phyloP scores from a whole-genome alignment of 768 basidiomycete species.

The Podaxis pistillaris region DNA sequence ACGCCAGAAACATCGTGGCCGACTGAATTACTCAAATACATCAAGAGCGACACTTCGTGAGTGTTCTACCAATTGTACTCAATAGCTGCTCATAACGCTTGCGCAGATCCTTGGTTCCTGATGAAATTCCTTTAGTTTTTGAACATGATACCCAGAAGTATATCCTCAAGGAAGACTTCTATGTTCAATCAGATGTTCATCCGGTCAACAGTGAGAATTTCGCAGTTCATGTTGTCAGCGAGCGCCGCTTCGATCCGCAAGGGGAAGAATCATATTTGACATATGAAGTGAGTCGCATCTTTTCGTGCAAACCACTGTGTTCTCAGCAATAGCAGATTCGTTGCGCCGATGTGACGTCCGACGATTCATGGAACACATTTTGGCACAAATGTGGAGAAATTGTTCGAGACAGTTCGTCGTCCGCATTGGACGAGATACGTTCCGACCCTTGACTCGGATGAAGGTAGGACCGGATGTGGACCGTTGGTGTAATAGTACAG shows the following conservation, averaged over 20 bases:
- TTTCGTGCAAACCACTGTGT: not conserved
- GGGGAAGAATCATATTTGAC: conserved; percentile 14
- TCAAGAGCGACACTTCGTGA: not conserved
- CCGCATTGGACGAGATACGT: not conserved
- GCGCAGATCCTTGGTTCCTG: not conserved
- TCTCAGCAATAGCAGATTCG: conserved; percentile 7
- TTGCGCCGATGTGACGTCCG: conserved; percentile 13
- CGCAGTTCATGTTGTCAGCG: conserved; percentile 7
- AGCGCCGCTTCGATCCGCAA: conserved; percentile 15
- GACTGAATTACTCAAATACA: conserved; percentile 6
- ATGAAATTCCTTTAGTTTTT: conserved; percentile 6
- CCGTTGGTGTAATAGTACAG: not conserved
- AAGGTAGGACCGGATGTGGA: not conserved
- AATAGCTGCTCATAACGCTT: not conserved
- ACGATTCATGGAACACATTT: conserved; percentile 17
- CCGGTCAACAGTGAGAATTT: not conserved
- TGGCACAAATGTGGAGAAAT: conserved; percentile 19
- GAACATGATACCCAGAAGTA: not conserved
- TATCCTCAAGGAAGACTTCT: conserved; percentile 12
- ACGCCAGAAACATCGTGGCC: conserved; percentile 15
- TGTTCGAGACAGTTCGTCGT: not conserved
- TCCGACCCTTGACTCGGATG: not conserved
- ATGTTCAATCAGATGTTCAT: conserved; percentile 1
- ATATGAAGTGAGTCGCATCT: conserved; percentile 14
- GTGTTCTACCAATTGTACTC: not conserved